Evolutionary conservation across 305 asterid genomes (phyloP).

Genomic region (Striga hermonthica): DNA sequence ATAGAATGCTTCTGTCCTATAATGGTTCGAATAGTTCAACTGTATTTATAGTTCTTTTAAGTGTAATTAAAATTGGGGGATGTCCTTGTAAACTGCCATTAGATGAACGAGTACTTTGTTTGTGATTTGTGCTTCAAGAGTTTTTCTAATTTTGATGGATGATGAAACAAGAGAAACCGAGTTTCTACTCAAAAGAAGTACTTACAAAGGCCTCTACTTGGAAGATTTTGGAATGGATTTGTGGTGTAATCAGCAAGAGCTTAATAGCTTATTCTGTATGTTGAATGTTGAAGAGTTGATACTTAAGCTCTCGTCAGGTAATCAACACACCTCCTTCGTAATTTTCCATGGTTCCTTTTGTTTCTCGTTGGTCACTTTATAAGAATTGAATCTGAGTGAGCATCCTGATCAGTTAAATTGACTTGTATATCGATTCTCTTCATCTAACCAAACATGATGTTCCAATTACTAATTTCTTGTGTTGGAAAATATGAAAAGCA

Average conservation of each 20-base stretch:
- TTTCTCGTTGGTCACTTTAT: neutral
- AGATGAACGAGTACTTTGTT: constrained; percentile 14
- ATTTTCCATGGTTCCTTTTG: neutral
- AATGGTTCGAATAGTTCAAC: constrained; percentile 24
- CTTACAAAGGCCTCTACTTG: constrained; percentile 28
- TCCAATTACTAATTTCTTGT: neutral
- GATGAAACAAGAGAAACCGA: constrained; percentile 21
- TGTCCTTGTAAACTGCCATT: constrained; percentile 26
- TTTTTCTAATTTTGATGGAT: constrained; percentile 25
- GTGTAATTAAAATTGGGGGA: constrained; percentile 26
- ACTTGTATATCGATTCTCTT: neutral
- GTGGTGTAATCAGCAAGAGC: constrained; percentile 29
- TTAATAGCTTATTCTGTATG: constrained; percentile 31
- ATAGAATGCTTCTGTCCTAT: constrained; percentile 30
- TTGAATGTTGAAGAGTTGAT: constrained; percentile 28
- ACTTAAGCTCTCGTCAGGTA: constrained; percentile 41
- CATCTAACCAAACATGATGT: neutral
- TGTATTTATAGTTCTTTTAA: constrained; percentile 29
- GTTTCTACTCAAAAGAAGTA: constrained; percentile 29
- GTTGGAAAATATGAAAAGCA: neutral
- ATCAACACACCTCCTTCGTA: constrained; percentile 4
- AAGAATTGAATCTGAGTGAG: neutral
- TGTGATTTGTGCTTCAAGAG: constrained; percentile 21
- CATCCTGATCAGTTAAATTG: constrained; percentile 10
- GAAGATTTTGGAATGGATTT: constrained; percentile 33